Base-by-base conservation (phyloP, 805 yeast genomes). In the Yamadazyma philogaea region DNA sequence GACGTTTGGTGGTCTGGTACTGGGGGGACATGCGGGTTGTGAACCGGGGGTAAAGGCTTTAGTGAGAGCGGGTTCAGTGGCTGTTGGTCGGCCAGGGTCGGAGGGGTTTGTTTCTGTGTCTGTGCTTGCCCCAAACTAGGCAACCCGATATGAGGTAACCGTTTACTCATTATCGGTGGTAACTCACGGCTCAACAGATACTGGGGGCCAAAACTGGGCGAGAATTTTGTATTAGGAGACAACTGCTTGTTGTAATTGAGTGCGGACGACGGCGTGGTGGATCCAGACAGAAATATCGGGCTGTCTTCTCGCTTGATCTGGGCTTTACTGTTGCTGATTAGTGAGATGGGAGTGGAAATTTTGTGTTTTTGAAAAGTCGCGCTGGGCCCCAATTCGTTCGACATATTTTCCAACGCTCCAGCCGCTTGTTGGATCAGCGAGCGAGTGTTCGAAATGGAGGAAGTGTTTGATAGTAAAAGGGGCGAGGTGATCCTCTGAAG, bases 401-500 rank as follows among this genome's bases (percentile, higher is more conserved):
- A 60, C 74, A 69, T 70, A 41, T 57, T 67, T 47, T 69, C 74
- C 55, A 69, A 63, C 5, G 73, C 72, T 4, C 73, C 71, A 1
- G 74, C 74, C 7, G 74, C 72, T 42, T 60, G 67, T 18, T 53
- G 68, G 7, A 64, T 62, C 19, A 11, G 31, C 18, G 20, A 45
- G 40, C 73, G 59, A 1, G 71, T 62, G 62, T 51, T 74, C 55
- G 61, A 75, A 55, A 62, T 60, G 44, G 66, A 68, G 31, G 77
- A 52, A 18, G 78, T 50, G 12, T 81, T 77, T 6, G 82, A 75
- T 34, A 82, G 65, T 45, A 82, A 60, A 39, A 82, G 63, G 0
- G 87, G 87, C 12, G 85, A 79, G 0, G 87, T 81, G 44, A 82
- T 81, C 27, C 81, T 60, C 46, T 77, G 75, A 39, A 82, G 60